A percentile compares a stretch with the other conserved stretches of the same genome.
Evolutionary conservation across 1,284 basidiomycete genomes (phyloP).

Genomic region (Singerocomus rubriflavus): DNA sequence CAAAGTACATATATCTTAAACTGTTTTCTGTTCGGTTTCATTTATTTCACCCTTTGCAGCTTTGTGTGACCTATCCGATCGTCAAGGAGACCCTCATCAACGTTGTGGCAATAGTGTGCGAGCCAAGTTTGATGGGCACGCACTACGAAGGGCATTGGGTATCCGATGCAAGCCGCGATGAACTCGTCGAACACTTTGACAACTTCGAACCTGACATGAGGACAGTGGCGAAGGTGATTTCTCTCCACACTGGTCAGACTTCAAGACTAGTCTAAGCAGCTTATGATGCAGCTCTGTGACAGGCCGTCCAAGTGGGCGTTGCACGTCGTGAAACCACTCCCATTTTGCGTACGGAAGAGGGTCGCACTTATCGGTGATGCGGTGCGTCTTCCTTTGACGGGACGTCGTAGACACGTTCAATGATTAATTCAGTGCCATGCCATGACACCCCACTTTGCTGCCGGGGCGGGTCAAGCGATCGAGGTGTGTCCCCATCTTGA

Average conservation of each 20-base stretch:
- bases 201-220: slow-evolving; percentile 45
- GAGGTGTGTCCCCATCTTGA: slow-evolving; percentile 21
- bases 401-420: background rate
- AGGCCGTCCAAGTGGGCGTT: slow-evolving; percentile 31
- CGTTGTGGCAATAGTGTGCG: slow-evolving; percentile 36
- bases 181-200: slow-evolving; percentile 30
- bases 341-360: slow-evolving; percentile 29
- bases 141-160: slow-evolving; percentile 38
- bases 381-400: slow-evolving; percentile 14
- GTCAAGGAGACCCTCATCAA: slow-evolving; percentile 42
- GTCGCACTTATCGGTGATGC: slow-evolving; percentile 39
- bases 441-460: slow-evolving; percentile 30
- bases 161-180: slow-evolving; percentile 27
- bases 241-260: no score
- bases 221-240: slow-evolving; percentile 38
- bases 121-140: slow-evolving; percentile 36
- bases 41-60: slow-evolving; percentile 25
- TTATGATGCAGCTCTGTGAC: slow-evolving; percentile 16
- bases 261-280: background rate
- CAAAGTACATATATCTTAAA: slow-evolving; percentile 6
- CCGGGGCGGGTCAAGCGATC: slow-evolving; percentile 32
- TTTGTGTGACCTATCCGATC: slow-evolving; percentile 44
- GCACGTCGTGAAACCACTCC: slow-evolving; percentile 32
- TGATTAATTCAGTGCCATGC: slow-evolving; percentile 27
- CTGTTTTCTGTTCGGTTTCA: background rate